A percentile compares a stretch with the other conserved stretches of the same genome.
Conservation (phyloP, 1,284 basidiomycete species). For the Crucibulum cyathiforme region DNA sequence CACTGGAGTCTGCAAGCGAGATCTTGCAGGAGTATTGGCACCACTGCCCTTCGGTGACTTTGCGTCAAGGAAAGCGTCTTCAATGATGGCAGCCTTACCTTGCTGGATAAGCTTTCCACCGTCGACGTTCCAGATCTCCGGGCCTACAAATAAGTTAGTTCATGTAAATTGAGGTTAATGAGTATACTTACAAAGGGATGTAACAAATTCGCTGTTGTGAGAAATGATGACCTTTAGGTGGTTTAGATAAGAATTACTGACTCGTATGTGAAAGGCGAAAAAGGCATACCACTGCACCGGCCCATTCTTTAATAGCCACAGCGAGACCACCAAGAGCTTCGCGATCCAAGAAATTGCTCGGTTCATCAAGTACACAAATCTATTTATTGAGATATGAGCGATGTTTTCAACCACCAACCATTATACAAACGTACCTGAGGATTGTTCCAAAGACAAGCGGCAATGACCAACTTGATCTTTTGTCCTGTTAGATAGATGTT, state of each 20-base stretch:
- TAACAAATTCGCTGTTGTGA: slow-evolving; percentile 93
- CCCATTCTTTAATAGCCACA: slow-evolving; percentile 96
- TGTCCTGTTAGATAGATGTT: slow-evolving; percentile 57
- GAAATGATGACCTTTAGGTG: slow-evolving; percentile 87
- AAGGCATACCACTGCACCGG: slow-evolving; percentile 82
- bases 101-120: slow-evolving; percentile 83
- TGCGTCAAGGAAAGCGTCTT: slow-evolving; percentile 71
- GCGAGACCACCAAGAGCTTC: slow-evolving; percentile 92
- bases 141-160: slow-evolving; percentile 50
- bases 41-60: slow-evolving; percentile 76
- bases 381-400: slow-evolving; percentile 22
- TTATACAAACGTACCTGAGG: slow-evolving; percentile 65
- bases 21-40: slow-evolving; percentile 69
- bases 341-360: slow-evolving; percentile 96
- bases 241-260: slow-evolving; percentile 12
- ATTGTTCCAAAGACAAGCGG: slow-evolving; percentile 94
- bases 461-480: slow-evolving; percentile 97
- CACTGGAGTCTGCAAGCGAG: slow-evolving; percentile 67
- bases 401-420: neutral
- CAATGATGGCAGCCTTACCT: slow-evolving; percentile 86
- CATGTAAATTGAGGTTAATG: slow-evolving; percentile 3
- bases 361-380: slow-evolving; percentile 89
- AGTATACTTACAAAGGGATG: slow-evolving; percentile 75
- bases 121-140: slow-evolving; percentile 85
- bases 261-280: slow-evolving; percentile 7